Evolutionary conservation across 768 basidiomycete species (phyloP), one percentile per base, ranked within the genome.

Genomic region (Pleurotus giganteus): DNA sequence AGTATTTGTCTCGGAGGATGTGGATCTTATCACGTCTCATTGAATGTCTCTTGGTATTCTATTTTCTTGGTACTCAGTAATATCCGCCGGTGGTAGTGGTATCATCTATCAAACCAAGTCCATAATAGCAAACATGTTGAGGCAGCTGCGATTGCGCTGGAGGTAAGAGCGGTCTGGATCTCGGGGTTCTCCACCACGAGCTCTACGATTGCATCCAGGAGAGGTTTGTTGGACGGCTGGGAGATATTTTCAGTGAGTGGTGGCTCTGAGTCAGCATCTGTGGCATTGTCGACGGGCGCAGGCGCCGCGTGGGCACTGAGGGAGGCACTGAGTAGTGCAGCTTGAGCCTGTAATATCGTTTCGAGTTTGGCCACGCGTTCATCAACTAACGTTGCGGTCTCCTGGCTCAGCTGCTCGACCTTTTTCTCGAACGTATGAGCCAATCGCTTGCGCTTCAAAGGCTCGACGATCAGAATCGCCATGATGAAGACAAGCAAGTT

Each of bases 391-490:
- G 63, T 67, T 51, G 71, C 78, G 58, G 86, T 83, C 56, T 86
- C 81, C 57, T 68, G 66, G 52, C 76, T 79, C 63, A 91, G 75
- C 61, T 86, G 79, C 55, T 81, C 78, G 29, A 96, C 83, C 71
- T 93, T 88, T 65, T 77, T 82, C 73, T 98, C 96, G 58, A 99
- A 91, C 27, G 91, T 90, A 69, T 91, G 83, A 5, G 92, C 90
- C 65, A 99, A 72, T 62, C 86, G 76, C 62, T 83, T 80, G 58
- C 97, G 80, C 71, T 98, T 98, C 92, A 94, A 99, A 0, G 97
- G 97, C 69, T 99, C 97, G 53, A 99, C 93, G 49, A 96, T 71
- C 12, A 91, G 67, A 60, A 98, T 92, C 7, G 97, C 96, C 57
- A 89, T 71, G 54, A 98, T 70, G 68, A 99, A 99, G 45, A 99